Evolutionary conservation across 306 rosid genomes (phyloP), one percentile per base, ranked within the genome.

Genomic region (Vachellia collinsii): DNA sequence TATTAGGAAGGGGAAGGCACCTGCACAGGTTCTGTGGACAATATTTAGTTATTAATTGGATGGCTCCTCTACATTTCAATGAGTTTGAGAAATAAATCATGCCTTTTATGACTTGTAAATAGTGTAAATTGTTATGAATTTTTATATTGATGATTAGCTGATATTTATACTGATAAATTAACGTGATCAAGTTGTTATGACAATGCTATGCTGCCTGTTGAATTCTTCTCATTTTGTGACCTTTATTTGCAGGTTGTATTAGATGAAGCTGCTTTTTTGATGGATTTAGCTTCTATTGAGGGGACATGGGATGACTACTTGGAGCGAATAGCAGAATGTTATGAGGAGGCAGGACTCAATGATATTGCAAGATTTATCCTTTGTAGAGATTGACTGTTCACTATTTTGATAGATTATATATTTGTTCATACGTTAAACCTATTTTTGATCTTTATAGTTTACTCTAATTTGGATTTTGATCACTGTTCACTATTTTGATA

Each of bases 271-370:
- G 99, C 97, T 36, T 93, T 92, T 83, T 78, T 91, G 88, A 79
- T 92, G 89, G 99, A 94, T 88, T 85, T 95, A 78, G 94, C 97
- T 82, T 95, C 99, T 63, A 80, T 93, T 53, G 98, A 95, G 12
- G 99, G 97, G 74, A 90, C 87, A 38, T 93, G 98, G 97, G 99
- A 95, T 63, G 91, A 85, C 23, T 87, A 78, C 36, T 56, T 88
- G 65, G 95, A 88, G 82, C 88, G 86, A 69, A 89, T 94, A 79
- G 97, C 93, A 74, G 80, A 82, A 80, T 90, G 95, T 73, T 95
- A 95, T n/a, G 85, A 80, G 82, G 95, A 90, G 77, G 99, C 88
- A 12, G 97, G 96, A 68, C 94, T 93, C 75, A 29, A 22, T 12
- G 94, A 93, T 72, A 48, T 95, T 37, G 97, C 99, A 2, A 87